These are phyloP conservation scores for Pseudonitzschia pungens DNA, from an alignment of 108 stramenopile species.

Conservation along the genomic window DNA sequence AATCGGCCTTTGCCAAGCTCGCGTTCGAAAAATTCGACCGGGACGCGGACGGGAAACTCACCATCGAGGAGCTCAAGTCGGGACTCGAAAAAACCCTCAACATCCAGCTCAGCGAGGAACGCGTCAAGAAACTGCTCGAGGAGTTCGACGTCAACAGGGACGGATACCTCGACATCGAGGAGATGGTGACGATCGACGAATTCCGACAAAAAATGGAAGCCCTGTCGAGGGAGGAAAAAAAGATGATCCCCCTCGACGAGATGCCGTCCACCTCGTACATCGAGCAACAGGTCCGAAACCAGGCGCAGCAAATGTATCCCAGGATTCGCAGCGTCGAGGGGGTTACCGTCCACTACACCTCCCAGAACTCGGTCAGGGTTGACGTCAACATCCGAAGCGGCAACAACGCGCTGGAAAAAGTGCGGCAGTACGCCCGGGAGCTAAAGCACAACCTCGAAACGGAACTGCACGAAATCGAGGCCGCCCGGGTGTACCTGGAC, in stretches of 20 bases:
- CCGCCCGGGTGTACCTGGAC: constrained; percentile 23
- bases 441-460: constrained; percentile 15
- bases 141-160: constrained; percentile 11
- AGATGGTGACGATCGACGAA: constrained; percentile 7
- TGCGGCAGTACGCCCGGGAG: constrained; percentile 3
- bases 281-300: constrained; percentile 21
- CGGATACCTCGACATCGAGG: constrained; percentile 12
- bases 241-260: background rate
- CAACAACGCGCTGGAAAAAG: background rate
- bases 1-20: constrained; percentile 1
- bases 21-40: constrained; percentile 9
- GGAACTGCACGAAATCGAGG: constrained; percentile 20
- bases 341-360: constrained; percentile 25
- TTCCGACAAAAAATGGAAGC: background rate
- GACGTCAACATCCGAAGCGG: constrained; percentile 15
- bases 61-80: constrained; percentile 12
- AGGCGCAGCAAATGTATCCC: constrained; percentile 18
- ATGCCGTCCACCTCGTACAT: constrained; percentile 16
- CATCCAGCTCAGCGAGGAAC: constrained; percentile 5
- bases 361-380: constrained; percentile 20
- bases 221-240: constrained; percentile 5
- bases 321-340: constrained; percentile 9
- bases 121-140: constrained; percentile 1
- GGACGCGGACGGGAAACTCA: background rate
- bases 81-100: constrained; percentile 10